Evolutionary conservation across 805 yeast species (phyloP).

Genomic region (Saccharomyces jurei): DNA sequence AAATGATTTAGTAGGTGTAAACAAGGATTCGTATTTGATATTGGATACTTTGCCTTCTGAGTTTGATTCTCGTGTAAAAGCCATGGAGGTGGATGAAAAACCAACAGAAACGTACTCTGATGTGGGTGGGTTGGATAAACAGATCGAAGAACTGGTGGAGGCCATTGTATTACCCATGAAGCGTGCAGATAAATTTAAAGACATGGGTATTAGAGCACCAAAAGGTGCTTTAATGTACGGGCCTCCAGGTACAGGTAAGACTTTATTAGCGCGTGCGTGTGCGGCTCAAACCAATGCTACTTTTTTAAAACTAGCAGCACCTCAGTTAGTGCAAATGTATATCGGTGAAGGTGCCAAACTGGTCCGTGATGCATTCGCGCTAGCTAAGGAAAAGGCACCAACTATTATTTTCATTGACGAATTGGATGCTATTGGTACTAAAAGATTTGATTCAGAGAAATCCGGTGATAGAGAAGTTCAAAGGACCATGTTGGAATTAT

Average conservation of each 20-base stretch:
- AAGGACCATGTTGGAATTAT: conserved; percentile 96
- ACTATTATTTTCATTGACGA: conserved; percentile 97
- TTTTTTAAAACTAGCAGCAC: conserved; percentile 91
- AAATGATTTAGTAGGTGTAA: conserved; percentile 96
- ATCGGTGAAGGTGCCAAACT: conserved; percentile 98
- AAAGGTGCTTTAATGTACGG: conserved; percentile 98
- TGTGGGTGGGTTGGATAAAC: conserved; percentile 97
- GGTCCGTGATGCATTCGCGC: conserved; percentile 93
- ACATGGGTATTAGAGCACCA: conserved; percentile 93
- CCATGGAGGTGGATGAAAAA: conserved; percentile 98
- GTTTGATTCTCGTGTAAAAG: conserved; percentile 94
- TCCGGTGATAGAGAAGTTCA: conserved; percentile 98
- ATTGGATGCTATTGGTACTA: conserved; percentile 97
- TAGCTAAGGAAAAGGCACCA: conserved; percentile 97
- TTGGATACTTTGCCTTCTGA: conserved; percentile 94
- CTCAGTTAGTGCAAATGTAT: conserved; percentile 96
- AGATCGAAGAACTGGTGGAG: conserved; percentile 94
- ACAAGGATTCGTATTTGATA: conserved; percentile 89
- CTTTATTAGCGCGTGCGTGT: conserved; percentile 93
- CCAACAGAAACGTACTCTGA: conserved; percentile 96
- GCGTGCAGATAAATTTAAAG: conserved; percentile 92
- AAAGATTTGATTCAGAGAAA: conserved; percentile 93
- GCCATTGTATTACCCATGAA: conserved; percentile 98
- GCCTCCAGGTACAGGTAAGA: conserved; percentile 99
- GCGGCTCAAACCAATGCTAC: conserved; percentile 99